Conservation (phyloP, 2,329 filamentous ascomycete genomes). For the Trichoderma citrinoviride region DNA sequence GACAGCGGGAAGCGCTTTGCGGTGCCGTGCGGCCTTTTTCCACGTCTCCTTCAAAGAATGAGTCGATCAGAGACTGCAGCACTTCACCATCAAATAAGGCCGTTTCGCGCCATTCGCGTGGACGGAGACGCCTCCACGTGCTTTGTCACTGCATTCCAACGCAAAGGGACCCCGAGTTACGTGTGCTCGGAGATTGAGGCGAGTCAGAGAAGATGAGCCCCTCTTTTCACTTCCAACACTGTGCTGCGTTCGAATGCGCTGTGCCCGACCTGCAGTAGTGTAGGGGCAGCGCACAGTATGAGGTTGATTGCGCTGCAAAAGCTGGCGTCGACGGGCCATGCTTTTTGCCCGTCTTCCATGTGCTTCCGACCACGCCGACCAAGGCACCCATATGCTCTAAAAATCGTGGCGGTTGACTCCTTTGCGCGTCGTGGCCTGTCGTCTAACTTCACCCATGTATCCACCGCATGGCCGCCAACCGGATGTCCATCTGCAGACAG, state of each 20-base stretch:
- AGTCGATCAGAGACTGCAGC: neutral
- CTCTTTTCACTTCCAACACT: constrained; percentile 20
- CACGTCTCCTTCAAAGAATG: neutral
- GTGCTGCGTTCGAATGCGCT: neutral
- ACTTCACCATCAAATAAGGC: neutral
- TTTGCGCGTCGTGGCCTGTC: constrained; percentile 1
- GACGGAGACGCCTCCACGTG: constrained; percentile 16
- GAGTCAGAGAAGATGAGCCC: constrained; percentile 15
- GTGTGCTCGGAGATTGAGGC: constrained; percentile 13
- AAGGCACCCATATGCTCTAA: constrained; percentile 15
- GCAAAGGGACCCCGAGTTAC: neutral
- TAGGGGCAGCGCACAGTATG: constrained; percentile 21
- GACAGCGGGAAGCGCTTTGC: constrained; percentile 1
- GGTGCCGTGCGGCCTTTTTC: neutral
- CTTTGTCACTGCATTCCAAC: constrained; percentile 3
- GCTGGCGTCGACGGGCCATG: constrained; percentile 6
- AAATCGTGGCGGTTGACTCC: constrained; percentile 21
- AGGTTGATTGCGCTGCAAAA: neutral
- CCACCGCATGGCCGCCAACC: constrained; percentile 15
- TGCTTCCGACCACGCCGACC: constrained; percentile 14
- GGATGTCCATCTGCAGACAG: constrained; percentile 6
- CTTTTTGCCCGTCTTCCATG: neutral
- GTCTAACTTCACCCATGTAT: constrained; percentile 1
- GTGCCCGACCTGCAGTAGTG: neutral
- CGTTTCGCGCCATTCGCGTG: neutral